Evolutionary conservation across 805 yeast genomes (phyloP), one percentile per base, ranked within the genome.

Genomic region (Saturnispora kantuleensis): DNA sequence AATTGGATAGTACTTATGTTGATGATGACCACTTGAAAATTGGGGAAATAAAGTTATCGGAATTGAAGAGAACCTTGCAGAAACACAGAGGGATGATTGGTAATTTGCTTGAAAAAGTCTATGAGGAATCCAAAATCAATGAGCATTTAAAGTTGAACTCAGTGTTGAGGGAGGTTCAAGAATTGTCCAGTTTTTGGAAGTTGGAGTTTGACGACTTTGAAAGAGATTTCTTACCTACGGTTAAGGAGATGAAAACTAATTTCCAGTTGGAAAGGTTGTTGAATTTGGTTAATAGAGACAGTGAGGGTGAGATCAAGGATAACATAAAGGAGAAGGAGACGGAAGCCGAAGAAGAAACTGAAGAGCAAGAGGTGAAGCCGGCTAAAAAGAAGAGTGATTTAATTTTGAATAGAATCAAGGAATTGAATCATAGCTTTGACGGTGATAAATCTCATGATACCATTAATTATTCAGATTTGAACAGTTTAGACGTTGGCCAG

Each of bases 231-330:
- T 71, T 90, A 48, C 97, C 97, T 1, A 79, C 95, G 8, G 97
- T 93, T 60, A 85, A 81, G 55, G 98, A 93, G 70, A 84, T 93
- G 52, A 80, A 95, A 5, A 89, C 98, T 1, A 84, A 95, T 4
- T 81, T 81, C 53, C 97, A 90, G 57, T 66, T 90, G 55, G 77
- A 80, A 48, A 83, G 81, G 52, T 70, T 89, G 40, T 79, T 90
- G 52, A 63, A 76, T 55, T 88, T 59, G 6, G 52, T 44, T 11
- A 41, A 45, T 4, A 45, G 31, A 17, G 46, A 34, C 2, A 46
- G 41, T 44, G 55, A 50, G 11, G 56, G 48, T 29, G 47, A 40
- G n/a, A 44, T 47, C 12, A 54, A 47, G 12, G 30, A 35, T 3
- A 37, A 37, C 15, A 52, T 43, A 26, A 43, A 39, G 16, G 45